phyloP scores from a whole-genome alignment of 768 basidiomycete genomes.

The Kwoniella botswanensis region DNA sequence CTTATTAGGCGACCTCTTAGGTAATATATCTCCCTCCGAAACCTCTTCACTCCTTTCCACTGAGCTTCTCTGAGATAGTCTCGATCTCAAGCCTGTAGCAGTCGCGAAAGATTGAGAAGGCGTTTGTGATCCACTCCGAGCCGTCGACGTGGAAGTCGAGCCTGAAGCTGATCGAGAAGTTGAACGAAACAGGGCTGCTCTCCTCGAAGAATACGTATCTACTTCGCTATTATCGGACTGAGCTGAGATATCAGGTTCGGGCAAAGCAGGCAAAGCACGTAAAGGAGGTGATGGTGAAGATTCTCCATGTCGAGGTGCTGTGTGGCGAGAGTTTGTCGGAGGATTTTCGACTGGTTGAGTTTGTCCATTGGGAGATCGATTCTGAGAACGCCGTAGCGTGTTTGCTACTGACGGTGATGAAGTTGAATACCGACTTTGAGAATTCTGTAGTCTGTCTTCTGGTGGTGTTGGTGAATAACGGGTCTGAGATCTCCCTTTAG shows the following conservation, averaged over 20 bases:
- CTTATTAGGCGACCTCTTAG: not conserved
- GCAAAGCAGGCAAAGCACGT: conserved; percentile 40
- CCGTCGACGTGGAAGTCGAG: not conserved
- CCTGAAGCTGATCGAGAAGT: conserved; percentile 20
- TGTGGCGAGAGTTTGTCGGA: not conserved
- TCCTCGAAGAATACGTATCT: conserved; percentile 36
- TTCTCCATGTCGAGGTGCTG: not conserved
- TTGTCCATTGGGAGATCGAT: too few relatives aligned
- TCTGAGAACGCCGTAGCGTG: not conserved
- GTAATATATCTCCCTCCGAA: not conserved
- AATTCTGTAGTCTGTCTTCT: not conserved
- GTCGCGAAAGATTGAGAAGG: conserved; percentile 14
- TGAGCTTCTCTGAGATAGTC: conserved; percentile 3
- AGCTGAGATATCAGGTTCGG: conserved; percentile 28
- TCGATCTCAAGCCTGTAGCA: conserved; percentile 3
- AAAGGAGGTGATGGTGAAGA: conserved; percentile 23
- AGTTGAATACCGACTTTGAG: not conserved
- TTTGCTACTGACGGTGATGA: not conserved
- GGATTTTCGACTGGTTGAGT: not conserved
- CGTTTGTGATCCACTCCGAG: not conserved
- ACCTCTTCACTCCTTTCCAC: not conserved
- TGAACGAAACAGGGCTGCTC: conserved; percentile 39
- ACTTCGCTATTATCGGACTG: conserved; percentile 24
- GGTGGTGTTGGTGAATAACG: not conserved
- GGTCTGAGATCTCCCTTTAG: not conserved